phyloP scores from a whole-genome alignment of 2,329 filamentous ascomycete genomes.

The Aureobasidium melanogenum region DNA sequence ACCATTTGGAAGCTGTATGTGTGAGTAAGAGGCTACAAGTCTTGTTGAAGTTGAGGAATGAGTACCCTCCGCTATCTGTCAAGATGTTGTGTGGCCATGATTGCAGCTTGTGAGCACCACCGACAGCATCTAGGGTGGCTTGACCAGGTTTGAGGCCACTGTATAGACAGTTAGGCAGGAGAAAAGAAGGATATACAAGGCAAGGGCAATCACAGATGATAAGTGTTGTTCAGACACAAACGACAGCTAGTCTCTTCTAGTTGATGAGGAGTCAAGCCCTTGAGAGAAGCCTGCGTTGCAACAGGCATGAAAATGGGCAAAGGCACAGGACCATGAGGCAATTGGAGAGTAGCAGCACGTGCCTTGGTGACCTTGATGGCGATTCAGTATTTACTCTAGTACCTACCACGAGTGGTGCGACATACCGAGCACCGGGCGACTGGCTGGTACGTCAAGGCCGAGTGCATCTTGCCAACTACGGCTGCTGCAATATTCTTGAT shows the following conservation, averaged over 20 bases:
- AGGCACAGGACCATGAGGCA: slow-evolving; percentile 85
- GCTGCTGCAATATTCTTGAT: neutral
- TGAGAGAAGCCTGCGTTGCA: slow-evolving; percentile 90
- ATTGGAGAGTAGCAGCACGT: slow-evolving; percentile 73
- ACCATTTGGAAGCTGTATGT: slow-evolving; percentile 89
- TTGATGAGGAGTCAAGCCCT: slow-evolving; percentile 86
- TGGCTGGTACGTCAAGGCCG: slow-evolving; percentile 71
- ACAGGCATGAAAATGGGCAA: slow-evolving; percentile 98
- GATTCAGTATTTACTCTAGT: slow-evolving; percentile 7
- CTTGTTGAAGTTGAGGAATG: neutral
- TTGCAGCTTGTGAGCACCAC: slow-evolving; percentile 89
- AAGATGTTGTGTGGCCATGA: slow-evolving; percentile 93
- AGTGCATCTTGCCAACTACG: slow-evolving; percentile 13
- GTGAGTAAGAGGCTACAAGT: neutral
- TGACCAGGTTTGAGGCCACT: slow-evolving; percentile 86
- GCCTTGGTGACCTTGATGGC: slow-evolving; percentile 74
- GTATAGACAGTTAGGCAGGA: neutral
- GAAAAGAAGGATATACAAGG: neutral
- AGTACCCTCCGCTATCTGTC: slow-evolving; percentile 49
- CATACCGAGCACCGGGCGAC: slow-evolving; percentile 72
- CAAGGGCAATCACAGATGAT: slow-evolving; percentile 56
- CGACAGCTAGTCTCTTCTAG: slow-evolving; percentile 82
- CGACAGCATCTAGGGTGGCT: slow-evolving; percentile 73
- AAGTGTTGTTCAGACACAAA: slow-evolving; percentile 95
- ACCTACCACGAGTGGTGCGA: neutral